A percentile compares a stretch with the other conserved stretches of the same genome.
Conservation (phyloP, 2,329 filamentous ascomycete species). For the Alternaria brassicae region DNA sequence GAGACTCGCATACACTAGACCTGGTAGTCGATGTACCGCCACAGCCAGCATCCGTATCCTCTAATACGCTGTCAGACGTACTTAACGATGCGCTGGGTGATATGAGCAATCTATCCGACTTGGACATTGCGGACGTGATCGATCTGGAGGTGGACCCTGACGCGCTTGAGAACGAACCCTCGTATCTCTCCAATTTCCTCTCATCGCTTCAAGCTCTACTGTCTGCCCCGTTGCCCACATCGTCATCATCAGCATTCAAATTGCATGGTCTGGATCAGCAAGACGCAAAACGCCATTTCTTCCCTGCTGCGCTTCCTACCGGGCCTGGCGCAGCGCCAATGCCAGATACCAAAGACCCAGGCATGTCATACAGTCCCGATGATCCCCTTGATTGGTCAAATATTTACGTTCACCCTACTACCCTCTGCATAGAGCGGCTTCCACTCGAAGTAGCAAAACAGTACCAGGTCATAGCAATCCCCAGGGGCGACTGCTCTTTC, state of each 20-base stretch:
- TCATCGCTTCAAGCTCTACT: slow-evolving; percentile 48
- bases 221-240: slow-evolving; percentile 30
- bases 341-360: slow-evolving; percentile 61
- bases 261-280: slow-evolving; percentile 14
- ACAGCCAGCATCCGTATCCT: slow-evolving; percentile 26
- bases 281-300: slow-evolving; percentile 32
- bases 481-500: slow-evolving; percentile 84
- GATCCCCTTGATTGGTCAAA: slow-evolving; percentile 70
- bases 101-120: slow-evolving; percentile 32
- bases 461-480: slow-evolving; percentile 81
- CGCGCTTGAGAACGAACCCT: slow-evolving; percentile 33
- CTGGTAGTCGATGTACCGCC: slow-evolving; percentile 67
- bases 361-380: slow-evolving; percentile 40
- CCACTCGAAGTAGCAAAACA: slow-evolving; percentile 58
- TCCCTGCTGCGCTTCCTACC: slow-evolving; percentile 62
- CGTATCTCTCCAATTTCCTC: slow-evolving; percentile 46
- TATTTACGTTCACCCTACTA: slow-evolving; percentile 71
- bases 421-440: slow-evolving; percentile 69
- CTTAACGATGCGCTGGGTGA: slow-evolving; percentile 33
- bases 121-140: slow-evolving; percentile 30
- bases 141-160: slow-evolving; percentile 38
- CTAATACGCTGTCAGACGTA: slow-evolving; percentile 29
- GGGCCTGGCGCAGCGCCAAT: slow-evolving; percentile 73
- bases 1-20: slow-evolving; percentile 76
- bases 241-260: slow-evolving; percentile 15